phyloP scores from a whole-genome alignment of 345 rosid genomes.

The Hevea brasiliensis region DNA sequence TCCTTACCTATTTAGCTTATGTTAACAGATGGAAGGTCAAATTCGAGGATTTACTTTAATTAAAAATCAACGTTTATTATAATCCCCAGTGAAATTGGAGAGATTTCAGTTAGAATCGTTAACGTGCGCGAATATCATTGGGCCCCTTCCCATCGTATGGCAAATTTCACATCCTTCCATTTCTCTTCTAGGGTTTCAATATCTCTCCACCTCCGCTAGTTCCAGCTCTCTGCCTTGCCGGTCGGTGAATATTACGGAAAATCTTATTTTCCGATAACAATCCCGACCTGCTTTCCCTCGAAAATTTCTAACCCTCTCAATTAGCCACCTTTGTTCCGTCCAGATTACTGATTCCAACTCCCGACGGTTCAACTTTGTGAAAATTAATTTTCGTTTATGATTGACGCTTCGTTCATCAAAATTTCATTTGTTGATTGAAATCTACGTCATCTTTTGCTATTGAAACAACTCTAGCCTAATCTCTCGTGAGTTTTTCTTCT shows the following conservation, averaged over 20 bases:
- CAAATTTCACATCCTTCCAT: slow-evolving; percentile 10
- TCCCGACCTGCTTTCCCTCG: slow-evolving; percentile 23
- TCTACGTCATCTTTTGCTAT: not conserved
- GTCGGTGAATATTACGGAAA: slow-evolving; percentile 43
- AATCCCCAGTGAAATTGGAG: slow-evolving; percentile 29
- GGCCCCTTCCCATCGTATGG: slow-evolving; percentile 1
- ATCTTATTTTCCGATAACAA: slow-evolving; percentile 27
- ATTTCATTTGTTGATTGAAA: not conserved
- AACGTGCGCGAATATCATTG: slow-evolving; percentile 37
- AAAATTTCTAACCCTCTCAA: not conserved
- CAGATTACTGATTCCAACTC: not conserved
- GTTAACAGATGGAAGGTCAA: too few species aligned
- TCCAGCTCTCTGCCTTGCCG: slow-evolving; percentile 18
- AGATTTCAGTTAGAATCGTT: slow-evolving; percentile 23
- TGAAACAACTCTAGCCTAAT: too few species aligned
- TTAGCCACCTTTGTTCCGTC: not conserved
- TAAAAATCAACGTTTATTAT: not conserved
- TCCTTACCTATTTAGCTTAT: too few species aligned
- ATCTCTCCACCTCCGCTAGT: not conserved
- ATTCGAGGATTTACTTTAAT: too few species aligned
- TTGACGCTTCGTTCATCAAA: not conserved
- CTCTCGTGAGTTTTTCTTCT: not conserved
- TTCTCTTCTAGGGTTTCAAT: slow-evolving; percentile 15
- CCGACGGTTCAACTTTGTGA: too few species aligned
- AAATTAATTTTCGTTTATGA: too few species aligned